Conservation (phyloP, 495 filamentous ascomycete species). For the Cercophora sp. region DNA sequence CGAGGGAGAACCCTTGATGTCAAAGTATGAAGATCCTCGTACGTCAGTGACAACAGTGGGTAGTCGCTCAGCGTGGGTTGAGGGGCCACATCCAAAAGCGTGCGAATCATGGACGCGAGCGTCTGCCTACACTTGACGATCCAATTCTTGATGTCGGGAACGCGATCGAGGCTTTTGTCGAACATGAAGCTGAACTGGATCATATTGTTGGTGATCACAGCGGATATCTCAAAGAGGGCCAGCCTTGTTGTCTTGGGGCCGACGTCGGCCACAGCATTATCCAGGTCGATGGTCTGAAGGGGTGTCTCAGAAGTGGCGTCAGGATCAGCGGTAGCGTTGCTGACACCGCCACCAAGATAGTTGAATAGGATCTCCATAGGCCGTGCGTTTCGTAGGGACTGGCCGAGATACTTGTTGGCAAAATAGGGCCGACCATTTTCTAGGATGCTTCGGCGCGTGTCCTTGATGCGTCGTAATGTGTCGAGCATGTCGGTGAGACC, state of each 20-base stretch:
- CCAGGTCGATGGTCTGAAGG: slow-evolving; percentile 13
- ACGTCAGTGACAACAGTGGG: slow-evolving; percentile 17
- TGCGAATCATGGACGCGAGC: slow-evolving; percentile 11
- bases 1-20: slow-evolving; percentile 9
- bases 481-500: slow-evolving; percentile 15
- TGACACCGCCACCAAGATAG: slow-evolving; percentile 48
- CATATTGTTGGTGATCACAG: slow-evolving; percentile 13
- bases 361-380: slow-evolving; percentile 59
- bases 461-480: slow-evolving; percentile 20
- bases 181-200: slow-evolving; percentile 35
- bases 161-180: slow-evolving; percentile 29
- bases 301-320: slow-evolving; percentile 18
- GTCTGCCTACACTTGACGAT: slow-evolving; percentile 10
- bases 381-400: slow-evolving; percentile 25
- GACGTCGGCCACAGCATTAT: slow-evolving; percentile 43
- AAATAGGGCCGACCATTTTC: slow-evolving; percentile 25
- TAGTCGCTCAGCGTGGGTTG: slow-evolving; percentile 24
- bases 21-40: slow-evolving; percentile 15
- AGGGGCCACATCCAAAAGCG: slow-evolving; percentile 1
- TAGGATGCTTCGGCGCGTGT: slow-evolving; percentile 21
- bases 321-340: slow-evolving; percentile 44
- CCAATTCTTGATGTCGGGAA: slow-evolving; percentile 15
- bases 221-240: slow-evolving; percentile 51
- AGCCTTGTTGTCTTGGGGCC: slow-evolving; percentile 41
- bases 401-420: slow-evolving; percentile 36